Base-by-base conservation (phyloP, 176 grass and related monocot genomes). In the Oropetium thomaeum region DNA sequence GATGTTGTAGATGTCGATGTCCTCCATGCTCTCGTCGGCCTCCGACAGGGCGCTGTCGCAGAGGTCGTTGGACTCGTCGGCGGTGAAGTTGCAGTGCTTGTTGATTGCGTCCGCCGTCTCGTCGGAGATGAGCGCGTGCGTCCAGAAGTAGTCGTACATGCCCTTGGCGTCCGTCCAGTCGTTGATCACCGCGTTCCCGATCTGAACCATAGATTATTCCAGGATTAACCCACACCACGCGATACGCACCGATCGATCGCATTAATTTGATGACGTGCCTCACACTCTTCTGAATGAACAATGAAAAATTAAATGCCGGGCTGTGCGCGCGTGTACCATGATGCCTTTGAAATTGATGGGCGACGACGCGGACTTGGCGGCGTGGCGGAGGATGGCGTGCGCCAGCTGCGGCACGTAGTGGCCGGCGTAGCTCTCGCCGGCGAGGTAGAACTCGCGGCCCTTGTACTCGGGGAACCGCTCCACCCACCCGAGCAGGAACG, bases 341-440 rank as follows among this genome's bases (percentile, higher is more conserved):
- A 97, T 89, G 77, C 93, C 93, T 62, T 81, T 97, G 60, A 97
- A 77, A 65, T 91, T 97, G 64, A 97, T 84, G 14, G 31, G 68
- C 17, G 51, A 51, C 9, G 58, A 19, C 6, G 6, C 14, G 7
- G 38, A 7, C 23, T 72, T 71, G 67, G 12, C 40, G 65, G 8
- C 58, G 58, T 87, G 72, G 28, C 44, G 45, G 59, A 97, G 86
- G 60, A 97, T 97, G 52, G 53, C 72, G 34, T 78, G 73, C 10
- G 92, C 92, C 11, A 96, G 89, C 76, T 96, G 92, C 29, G 92
- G 92, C 2, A 96, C 89, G 53, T 96, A 96, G 72, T 96, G 92
- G 10, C 92, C 92, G 9, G 89, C 92, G 66, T 96, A 96, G 77
- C 92, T 96, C 77, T 96, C 92, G 16, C 92, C 92, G 15, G 92